Evolutionary conservation across 2,329 filamentous ascomycete species (phyloP).

Genomic region (Fusarium armeniacum): DNA sequence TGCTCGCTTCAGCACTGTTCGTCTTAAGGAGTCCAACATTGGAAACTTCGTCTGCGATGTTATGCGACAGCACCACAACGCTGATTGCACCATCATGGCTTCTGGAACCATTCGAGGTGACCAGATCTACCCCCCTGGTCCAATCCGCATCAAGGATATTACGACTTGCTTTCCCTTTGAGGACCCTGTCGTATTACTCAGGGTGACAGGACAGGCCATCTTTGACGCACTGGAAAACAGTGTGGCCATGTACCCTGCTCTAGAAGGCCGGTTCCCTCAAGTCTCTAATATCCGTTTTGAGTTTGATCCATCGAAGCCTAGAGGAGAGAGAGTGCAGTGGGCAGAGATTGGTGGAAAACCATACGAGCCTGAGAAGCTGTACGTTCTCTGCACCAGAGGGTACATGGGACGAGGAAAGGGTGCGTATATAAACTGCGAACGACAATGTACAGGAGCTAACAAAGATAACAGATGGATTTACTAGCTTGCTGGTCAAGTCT

Average conservation of each 20-base stretch:
- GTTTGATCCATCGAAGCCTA: slow-evolving; percentile 74
- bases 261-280: slow-evolving; percentile 88
- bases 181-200: slow-evolving; percentile 85
- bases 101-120: slow-evolving; percentile 89
- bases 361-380: slow-evolving; percentile 73
- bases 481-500: slow-evolving; percentile 78
- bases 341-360: slow-evolving; percentile 72
- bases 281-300: slow-evolving; percentile 85
- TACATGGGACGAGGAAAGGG: slow-evolving; percentile 90
- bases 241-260: slow-evolving; percentile 82
- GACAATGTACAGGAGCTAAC: slow-evolving; percentile 28
- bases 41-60: slow-evolving; percentile 94
- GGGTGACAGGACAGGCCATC: slow-evolving; percentile 78
- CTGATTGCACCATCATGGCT: slow-evolving; percentile 88
- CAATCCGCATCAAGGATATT: slow-evolving; percentile 84
- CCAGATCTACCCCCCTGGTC: slow-evolving; percentile 86
- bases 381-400: slow-evolving; percentile 82
- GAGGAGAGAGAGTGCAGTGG: slow-evolving; percentile 73
- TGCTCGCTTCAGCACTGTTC: slow-evolving; percentile 86
- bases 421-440: slow-evolving; percentile 39
- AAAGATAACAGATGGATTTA: slow-evolving; percentile 76
- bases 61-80: slow-evolving; percentile 85
- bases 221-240: slow-evolving; percentile 87
- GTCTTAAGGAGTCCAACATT: slow-evolving; percentile 82
- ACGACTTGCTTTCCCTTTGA: slow-evolving; percentile 93